Evolutionary conservation across 2,329 filamentous ascomycete genomes (phyloP).

Genomic region (Aureobasidium sp.): DNA sequence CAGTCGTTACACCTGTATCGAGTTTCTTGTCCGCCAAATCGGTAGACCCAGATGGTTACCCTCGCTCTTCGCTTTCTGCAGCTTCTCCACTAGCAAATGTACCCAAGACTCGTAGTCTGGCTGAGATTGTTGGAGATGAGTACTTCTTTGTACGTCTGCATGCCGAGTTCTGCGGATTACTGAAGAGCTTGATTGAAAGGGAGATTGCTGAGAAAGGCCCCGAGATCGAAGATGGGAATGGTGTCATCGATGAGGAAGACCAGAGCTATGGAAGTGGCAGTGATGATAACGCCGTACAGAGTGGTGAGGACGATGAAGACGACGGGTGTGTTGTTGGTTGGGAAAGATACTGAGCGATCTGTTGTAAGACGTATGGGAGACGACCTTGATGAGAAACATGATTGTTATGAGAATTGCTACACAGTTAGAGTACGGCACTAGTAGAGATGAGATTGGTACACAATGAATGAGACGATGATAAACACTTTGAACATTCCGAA

Average conservation of each 20-base stretch:
- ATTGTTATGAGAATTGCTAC: background rate
- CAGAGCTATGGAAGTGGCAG: background rate
- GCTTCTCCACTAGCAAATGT: constrained; percentile 5
- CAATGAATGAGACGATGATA: too few relatives aligned
- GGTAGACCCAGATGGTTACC: constrained; percentile 12
- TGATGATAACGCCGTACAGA: constrained; percentile 1
- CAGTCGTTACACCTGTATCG: constrained; percentile 8
- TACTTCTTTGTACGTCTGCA: constrained; percentile 12
- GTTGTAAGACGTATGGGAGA: background rate
- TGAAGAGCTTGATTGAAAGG: constrained; percentile 6
- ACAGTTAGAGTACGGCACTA: background rate
- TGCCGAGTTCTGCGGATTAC: constrained; percentile 8
- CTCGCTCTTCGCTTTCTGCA: constrained; percentile 4
- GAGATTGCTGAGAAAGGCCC: background rate
- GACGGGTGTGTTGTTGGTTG: background rate
- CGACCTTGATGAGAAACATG: background rate
- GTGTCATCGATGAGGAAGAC: background rate
- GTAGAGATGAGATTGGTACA: background rate
- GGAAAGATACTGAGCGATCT: background rate
- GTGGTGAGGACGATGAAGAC: constrained; percentile 6
- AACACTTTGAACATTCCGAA: too few relatives aligned
- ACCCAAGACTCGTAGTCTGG: constrained; percentile 6
- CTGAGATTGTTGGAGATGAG: background rate
- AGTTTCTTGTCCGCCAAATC: constrained; percentile 11
- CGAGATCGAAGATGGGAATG: background rate